Evolutionary conservation across 352 stramenopile genomes (phyloP).

Genomic region (Phytophthora ohioensis): DNA sequence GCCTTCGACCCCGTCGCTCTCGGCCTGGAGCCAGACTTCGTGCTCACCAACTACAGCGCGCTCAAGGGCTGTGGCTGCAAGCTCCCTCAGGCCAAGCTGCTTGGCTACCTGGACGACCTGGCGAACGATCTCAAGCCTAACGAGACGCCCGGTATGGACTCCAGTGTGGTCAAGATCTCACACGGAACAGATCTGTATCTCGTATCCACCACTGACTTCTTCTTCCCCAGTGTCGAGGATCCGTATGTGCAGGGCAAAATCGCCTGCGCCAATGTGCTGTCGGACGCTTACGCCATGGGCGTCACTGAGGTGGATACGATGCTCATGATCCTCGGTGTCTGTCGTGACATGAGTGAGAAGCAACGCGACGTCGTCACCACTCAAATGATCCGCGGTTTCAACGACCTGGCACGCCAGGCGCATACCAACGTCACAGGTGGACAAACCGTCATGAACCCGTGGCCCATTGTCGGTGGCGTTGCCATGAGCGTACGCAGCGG

Average conservation of each 20-base stretch:
- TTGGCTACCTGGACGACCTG: slow-evolving; percentile 91
- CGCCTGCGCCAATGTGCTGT: slow-evolving; percentile 95
- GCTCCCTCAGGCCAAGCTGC: slow-evolving; percentile 93
- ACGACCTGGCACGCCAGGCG: slow-evolving; percentile 87
- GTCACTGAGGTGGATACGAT: slow-evolving; percentile 95
- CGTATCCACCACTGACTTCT: slow-evolving; percentile 96
- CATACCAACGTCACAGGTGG: slow-evolving; percentile 93
- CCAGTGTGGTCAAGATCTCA: slow-evolving; percentile 91
- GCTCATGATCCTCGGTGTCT: slow-evolving; percentile 95
- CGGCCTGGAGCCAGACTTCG: slow-evolving; percentile 80
- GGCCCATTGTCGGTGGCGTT: slow-evolving; percentile 95
- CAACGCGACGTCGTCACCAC: slow-evolving; percentile 94
- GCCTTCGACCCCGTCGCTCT: slow-evolving; percentile 68
- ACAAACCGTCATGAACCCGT: slow-evolving; percentile 97
- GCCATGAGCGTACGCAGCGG: slow-evolving; percentile 89
- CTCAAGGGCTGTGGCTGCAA: slow-evolving; percentile 98
- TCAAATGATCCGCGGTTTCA: slow-evolving; percentile 96
- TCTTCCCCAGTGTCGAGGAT: slow-evolving; percentile 95
- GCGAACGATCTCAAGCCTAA: slow-evolving; percentile 94
- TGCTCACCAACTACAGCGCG: slow-evolving; percentile 84
- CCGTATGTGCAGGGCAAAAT: slow-evolving; percentile 95
- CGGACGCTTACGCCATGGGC: slow-evolving; percentile 95
- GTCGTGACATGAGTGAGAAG: slow-evolving; percentile 91
- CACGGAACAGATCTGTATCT: slow-evolving; percentile 86
- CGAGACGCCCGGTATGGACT: slow-evolving; percentile 90